These are phyloP conservation scores for Solanum clarkiae DNA, from an alignment of 257 asterid genomes.

Conservation along the genomic window DNA sequence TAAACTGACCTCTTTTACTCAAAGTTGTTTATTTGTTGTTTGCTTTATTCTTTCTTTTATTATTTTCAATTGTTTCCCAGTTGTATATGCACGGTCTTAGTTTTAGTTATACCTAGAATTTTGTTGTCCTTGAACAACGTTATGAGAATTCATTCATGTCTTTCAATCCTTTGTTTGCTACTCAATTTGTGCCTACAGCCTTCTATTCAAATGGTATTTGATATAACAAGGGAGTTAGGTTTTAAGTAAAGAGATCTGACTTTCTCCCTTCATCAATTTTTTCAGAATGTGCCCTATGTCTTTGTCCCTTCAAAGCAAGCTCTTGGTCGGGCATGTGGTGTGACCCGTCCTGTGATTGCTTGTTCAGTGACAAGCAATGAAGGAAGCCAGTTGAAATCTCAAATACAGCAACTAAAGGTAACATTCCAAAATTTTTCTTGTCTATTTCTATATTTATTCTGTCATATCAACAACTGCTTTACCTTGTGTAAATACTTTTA, in stretches of 20 bases:
- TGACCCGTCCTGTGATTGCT: conserved; percentile 80
- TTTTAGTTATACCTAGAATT: background rate
- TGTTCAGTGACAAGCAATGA: conserved; percentile 85
- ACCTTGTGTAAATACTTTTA: background rate
- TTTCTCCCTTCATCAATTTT: background rate
- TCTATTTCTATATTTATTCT: background rate
- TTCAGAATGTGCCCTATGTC: conserved; percentile 38
- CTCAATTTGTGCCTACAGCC: background rate
- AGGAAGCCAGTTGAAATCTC: conserved; percentile 83
- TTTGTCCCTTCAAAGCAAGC: conserved; percentile 37
- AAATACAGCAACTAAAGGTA: conserved; percentile 77
- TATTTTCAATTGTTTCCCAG: background rate
- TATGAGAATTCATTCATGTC: background rate
- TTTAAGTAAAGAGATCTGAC: background rate
- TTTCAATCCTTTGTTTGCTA: background rate
- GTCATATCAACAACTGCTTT: background rate
- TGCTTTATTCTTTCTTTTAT: background rate
- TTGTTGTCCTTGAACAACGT: background rate
- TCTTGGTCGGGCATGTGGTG: conserved; percentile 91
- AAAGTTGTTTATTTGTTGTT: background rate
- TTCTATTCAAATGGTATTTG: background rate
- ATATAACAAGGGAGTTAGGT: background rate
- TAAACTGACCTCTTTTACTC: background rate
- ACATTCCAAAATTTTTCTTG: background rate
- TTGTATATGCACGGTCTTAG: background rate